Conservation (phyloP, 345 rosid genomes). For the Arabis hirsuta region DNA sequence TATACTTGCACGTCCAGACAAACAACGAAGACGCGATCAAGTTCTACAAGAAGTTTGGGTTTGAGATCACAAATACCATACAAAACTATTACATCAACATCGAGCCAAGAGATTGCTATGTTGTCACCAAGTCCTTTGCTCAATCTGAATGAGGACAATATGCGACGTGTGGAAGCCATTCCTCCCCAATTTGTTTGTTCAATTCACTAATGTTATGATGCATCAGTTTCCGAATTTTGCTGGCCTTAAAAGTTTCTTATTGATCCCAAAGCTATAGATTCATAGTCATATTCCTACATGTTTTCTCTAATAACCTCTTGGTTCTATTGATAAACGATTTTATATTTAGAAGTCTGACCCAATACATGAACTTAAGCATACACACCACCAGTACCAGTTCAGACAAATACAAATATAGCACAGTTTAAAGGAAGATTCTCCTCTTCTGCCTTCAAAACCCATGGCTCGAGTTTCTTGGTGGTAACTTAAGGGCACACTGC, state of each 20-base stretch:
- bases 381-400: too few species aligned
- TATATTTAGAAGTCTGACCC: too few species aligned
- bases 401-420: too few species aligned
- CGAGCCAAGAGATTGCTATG: slow-evolving; percentile 85
- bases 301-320: neutral
- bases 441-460: too few species aligned
- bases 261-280: slow-evolving; percentile 23
- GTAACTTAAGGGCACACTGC: too few species aligned
- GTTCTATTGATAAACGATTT: too few species aligned
- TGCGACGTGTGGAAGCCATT: slow-evolving; percentile 31
- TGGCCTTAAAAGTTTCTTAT: too few species aligned
- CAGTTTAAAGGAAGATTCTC: too few species aligned
- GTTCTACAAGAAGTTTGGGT: slow-evolving; percentile 93
- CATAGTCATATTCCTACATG: neutral
- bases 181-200: slow-evolving; percentile 32
- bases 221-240: slow-evolving; percentile 14
- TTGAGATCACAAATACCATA: slow-evolving; percentile 84
- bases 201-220: slow-evolving; percentile 10
- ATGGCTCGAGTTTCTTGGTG: too few species aligned
- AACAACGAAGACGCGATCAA: slow-evolving; percentile 96
- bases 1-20: slow-evolving; percentile 97
- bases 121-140: slow-evolving; percentile 64
- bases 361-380: too few species aligned
- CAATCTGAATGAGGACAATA: slow-evolving; percentile 50
- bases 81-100: slow-evolving; percentile 84